Evolutionary conservation across 176 grass and related monocot species (phyloP).

Genomic region (Hsuehochloa calcarea): DNA sequence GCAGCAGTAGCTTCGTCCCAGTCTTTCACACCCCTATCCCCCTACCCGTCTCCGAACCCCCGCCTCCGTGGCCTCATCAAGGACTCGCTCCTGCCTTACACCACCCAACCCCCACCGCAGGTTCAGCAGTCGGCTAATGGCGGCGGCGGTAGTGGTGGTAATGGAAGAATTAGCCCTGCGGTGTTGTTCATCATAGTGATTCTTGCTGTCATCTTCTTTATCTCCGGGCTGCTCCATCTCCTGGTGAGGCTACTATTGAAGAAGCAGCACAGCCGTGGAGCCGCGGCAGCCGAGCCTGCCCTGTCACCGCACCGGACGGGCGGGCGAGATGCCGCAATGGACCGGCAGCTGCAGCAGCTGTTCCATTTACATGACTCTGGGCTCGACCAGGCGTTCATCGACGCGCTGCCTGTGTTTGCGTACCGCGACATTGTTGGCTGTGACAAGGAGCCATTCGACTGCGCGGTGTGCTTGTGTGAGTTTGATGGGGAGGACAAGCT

Average conservation of each 20-base stretch:
- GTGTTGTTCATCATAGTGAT: constrained; percentile 90
- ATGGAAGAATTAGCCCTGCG: constrained; percentile 56
- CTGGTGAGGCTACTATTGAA: constrained; percentile 65
- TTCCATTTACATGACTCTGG: constrained; percentile 90
- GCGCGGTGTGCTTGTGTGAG: constrained; percentile 81
- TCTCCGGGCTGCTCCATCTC: constrained; percentile 87
- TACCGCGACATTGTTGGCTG: constrained; percentile 67
- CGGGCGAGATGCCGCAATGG: constrained; percentile 43
- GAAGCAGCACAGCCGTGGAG: constrained; percentile 46
- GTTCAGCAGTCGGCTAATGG: neutral
- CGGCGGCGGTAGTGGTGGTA: constrained; percentile 24
- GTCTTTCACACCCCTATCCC: constrained; percentile 6
- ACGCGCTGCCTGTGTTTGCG: constrained; percentile 79
- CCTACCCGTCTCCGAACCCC: neutral
- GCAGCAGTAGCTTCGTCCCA: neutral
- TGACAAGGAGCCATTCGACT: constrained; percentile 87
- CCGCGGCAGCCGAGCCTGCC: neutral
- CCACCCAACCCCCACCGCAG: neutral
- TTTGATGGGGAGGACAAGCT: constrained; percentile 65
- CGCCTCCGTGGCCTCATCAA: constrained; percentile 32
- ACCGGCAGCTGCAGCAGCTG: constrained; percentile 85
- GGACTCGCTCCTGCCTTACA: constrained; percentile 36
- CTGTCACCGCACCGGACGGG: neutral
- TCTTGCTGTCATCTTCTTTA: constrained; percentile 78
- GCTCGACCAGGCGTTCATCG: constrained; percentile 82